Conservation (phyloP, 768 basidiomycete species). For the Mycena floridula region DNA sequence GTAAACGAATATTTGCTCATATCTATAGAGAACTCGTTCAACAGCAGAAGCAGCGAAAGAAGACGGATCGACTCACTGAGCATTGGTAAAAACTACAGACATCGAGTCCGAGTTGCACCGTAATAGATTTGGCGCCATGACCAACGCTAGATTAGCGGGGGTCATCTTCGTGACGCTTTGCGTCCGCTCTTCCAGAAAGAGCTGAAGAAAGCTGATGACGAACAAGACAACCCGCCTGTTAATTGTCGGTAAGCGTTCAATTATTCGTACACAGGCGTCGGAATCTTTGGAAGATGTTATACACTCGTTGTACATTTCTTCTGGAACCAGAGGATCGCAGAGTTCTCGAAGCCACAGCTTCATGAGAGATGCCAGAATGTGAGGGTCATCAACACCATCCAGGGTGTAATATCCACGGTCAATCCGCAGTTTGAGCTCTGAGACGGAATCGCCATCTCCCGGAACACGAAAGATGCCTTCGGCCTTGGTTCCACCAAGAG, state of each 20-base stretch:
- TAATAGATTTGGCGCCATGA: constrained; percentile 89
- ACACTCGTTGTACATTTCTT: constrained; percentile 89
- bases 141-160: constrained; percentile 77
- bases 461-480: constrained; percentile 94
- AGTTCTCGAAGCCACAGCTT: constrained; percentile 94
- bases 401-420: constrained; percentile 89
- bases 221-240: constrained; percentile 85
- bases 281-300: constrained; percentile 64
- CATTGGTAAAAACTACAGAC: constrained; percentile 85
- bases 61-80: constrained; percentile 54
- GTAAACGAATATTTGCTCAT: constrained; percentile 85
- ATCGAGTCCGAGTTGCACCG: constrained; percentile 86
- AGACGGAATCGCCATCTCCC: constrained; percentile 84
- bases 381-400: constrained; percentile 85
- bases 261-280: constrained; percentile 64
- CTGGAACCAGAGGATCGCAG: constrained; percentile 85
- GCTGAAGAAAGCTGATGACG: constrained; percentile 84
- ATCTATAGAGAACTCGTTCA: constrained; percentile 37
- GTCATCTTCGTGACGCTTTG: constrained; percentile 84
- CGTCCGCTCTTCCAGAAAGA: constrained; percentile 77
- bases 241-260: constrained; percentile 75
- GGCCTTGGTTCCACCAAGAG: constrained; percentile 74
- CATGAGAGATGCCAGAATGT: constrained; percentile 82
- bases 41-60: constrained; percentile 3
- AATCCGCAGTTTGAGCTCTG: constrained; percentile 83